phyloP scores from a whole-genome alignment of 345 rosid species.

The Jatropha curcas region DNA sequence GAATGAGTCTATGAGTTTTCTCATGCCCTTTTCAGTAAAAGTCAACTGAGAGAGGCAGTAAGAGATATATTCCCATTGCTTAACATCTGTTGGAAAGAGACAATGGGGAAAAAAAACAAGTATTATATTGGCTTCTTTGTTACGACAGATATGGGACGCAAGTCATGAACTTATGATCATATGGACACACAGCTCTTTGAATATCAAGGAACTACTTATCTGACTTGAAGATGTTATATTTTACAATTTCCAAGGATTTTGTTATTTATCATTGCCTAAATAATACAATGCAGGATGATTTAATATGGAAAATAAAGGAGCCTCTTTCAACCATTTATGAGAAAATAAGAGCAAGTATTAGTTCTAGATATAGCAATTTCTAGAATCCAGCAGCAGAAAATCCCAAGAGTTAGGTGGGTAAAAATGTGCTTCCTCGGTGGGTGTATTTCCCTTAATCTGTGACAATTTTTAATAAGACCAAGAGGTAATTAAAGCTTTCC shows the following conservation, averaged over 20 bases:
- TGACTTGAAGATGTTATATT: background rate
- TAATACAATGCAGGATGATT: background rate
- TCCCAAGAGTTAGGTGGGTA: background rate
- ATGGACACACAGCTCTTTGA: background rate
- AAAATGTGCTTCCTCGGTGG: background rate
- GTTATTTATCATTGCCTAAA: background rate
- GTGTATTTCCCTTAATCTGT: background rate
- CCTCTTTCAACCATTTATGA: background rate
- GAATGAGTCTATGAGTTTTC: conserved; percentile 83
- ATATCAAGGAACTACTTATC: too few species aligned
- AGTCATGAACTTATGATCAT: background rate
- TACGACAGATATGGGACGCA: background rate
- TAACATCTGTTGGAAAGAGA: conserved; percentile 59
- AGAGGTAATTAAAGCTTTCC: background rate
- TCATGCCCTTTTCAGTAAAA: conserved; percentile 92
- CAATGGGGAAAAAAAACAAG: background rate
- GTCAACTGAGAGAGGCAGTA: conserved; percentile 92
- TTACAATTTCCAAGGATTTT: background rate
- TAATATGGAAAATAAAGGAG: background rate
- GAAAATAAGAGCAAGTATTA: background rate
- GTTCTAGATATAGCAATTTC: background rate
- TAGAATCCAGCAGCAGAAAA: background rate
- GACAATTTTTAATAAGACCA: too few species aligned
- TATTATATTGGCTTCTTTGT: background rate
- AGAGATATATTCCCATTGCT: conserved; percentile 89